Percentiles rank a stretch among this genome's conserved stretches.
phyloP scores from a whole-genome alignment of 768 basidiomycete genomes.

The Lyophyllum atratum region DNA sequence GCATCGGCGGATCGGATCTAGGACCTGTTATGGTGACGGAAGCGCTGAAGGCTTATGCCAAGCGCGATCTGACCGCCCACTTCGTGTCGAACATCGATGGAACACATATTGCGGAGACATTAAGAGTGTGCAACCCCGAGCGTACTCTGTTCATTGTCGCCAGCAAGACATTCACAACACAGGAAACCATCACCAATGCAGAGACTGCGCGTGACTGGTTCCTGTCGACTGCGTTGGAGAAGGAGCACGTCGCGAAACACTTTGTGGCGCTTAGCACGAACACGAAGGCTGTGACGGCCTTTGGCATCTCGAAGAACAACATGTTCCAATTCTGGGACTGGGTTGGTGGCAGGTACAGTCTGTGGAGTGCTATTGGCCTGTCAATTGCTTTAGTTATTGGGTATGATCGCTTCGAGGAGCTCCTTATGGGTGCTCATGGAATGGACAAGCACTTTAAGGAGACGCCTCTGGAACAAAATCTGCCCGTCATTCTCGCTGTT shows the following conservation, averaged over 20 bases:
- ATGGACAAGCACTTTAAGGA: conserved; percentile 98
- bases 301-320: conserved; percentile 88
- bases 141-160: conserved; percentile 97
- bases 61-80: conserved; percentile 82
- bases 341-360: conserved; percentile 97
- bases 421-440: conserved; percentile 90
- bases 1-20: conserved; percentile 97
- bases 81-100: conserved; percentile 99
- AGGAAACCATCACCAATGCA: conserved; percentile 99
- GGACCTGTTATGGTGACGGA: conserved; percentile 99
- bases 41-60: conserved; percentile 90
- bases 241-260: conserved; percentile 95
- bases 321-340: conserved; percentile 99
- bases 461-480: conserved; percentile 83
- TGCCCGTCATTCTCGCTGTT: conserved; percentile 91
- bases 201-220: conserved; percentile 95
- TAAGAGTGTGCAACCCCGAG: conserved; percentile 82
- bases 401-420: conserved; percentile 88
- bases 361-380: conserved; percentile 98
- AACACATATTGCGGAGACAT: conserved; percentile 91
- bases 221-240: conserved; percentile 81
- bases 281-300: conserved; percentile 87
- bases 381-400: conserved; percentile 93
- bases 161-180: conserved; percentile 99
- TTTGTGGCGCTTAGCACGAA: conserved; percentile 99